Conservation (phyloP, 139 green algal species). For the Chlorella vulgaris region DNA sequence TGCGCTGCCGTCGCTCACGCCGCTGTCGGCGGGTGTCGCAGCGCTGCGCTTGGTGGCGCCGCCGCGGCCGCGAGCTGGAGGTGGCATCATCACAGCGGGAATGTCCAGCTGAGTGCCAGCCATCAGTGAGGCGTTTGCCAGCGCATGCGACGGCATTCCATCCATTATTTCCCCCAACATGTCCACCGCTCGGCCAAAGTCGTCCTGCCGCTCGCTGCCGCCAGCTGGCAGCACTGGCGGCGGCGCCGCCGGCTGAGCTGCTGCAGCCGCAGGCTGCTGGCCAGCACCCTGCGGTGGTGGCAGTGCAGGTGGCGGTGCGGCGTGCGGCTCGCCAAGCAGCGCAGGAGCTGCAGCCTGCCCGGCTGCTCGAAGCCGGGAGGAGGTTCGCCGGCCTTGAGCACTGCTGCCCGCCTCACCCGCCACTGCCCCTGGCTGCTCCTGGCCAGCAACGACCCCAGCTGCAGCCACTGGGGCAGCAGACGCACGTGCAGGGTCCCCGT, state of each 20-base stretch:
- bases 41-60: conserved; percentile 2
- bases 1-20: conserved; percentile 1
- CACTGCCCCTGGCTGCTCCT: background rate
- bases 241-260: background rate
- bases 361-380: background rate
- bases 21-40: background rate
- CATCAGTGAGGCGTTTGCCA: no score
- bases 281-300: no score
- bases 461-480: no score
- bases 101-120: conserved; percentile 12
- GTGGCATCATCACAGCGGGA: background rate
- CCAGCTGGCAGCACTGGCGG: background rate
- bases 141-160: background rate
- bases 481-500: no score
- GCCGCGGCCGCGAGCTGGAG: background rate
- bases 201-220: conserved; percentile 10
- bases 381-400: background rate
- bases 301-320: no score
- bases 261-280: background rate
- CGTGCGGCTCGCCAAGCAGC: no score
- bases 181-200: background rate
- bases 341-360: background rate
- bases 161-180: background rate
- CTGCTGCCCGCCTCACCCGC: background rate
- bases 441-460: no score